Evolutionary conservation across 768 basidiomycete species (phyloP).

Genomic region (Tulasnella sp.): DNA sequence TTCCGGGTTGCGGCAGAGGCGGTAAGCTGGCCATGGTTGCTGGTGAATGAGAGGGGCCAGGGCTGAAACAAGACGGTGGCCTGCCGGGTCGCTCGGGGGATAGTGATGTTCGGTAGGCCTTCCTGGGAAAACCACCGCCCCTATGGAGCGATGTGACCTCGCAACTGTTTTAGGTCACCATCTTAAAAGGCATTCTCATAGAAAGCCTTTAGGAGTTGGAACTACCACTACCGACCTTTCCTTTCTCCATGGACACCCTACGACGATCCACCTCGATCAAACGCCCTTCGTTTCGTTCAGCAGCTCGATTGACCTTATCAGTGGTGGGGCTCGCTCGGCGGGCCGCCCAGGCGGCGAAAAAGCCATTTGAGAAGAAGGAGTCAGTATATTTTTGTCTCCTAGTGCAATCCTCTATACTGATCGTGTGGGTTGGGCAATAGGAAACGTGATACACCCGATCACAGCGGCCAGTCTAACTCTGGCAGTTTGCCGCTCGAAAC

Average conservation of each 20-base stretch:
- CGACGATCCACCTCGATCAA: not conserved
- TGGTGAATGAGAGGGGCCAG: not conserved
- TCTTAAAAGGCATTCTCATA: not conserved
- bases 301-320: not conserved
- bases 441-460: not conserved
- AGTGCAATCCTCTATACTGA: too few relatives aligned
- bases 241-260: not conserved
- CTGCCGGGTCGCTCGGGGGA: not conserved
- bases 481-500: not conserved
- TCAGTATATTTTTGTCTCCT: not conserved
- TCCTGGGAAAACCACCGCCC: too few relatives aligned
- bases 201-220: not conserved
- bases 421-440: not conserved
- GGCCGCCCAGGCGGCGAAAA: not conserved
- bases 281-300: not conserved
- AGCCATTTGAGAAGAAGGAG: not conserved
- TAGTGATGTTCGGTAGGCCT: too few relatives aligned
- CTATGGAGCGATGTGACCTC: too few relatives aligned
- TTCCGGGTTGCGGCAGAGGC: not conserved
- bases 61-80: not conserved
- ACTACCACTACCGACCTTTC: not conserved
- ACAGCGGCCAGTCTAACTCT: not conserved
- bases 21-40: not conserved
- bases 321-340: not conserved
- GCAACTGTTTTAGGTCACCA: not conserved